A percentile compares a stretch with the other conserved stretches of the same genome.
These are phyloP conservation scores for Trypanosomatidae sp. DNA, from an alignment of 208 protist genomes.

Conservation along the genomic window DNA sequence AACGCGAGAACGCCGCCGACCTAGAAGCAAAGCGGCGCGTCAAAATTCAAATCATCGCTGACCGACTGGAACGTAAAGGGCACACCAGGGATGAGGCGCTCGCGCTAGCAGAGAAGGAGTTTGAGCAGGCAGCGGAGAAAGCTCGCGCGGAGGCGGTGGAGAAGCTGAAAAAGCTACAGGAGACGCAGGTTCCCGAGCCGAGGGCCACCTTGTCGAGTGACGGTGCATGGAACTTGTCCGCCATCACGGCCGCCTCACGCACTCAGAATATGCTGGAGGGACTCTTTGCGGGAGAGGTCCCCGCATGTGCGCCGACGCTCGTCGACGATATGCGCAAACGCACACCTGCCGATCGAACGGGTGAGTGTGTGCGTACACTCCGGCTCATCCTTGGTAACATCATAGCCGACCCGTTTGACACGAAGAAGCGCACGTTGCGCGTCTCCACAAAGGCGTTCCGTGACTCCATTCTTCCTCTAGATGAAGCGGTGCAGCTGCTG, in stretches of 20 bases:
- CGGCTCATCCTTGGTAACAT: conserved; percentile 71
- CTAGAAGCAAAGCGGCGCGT: conserved; percentile 51
- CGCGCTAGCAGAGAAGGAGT: conserved; percentile 40
- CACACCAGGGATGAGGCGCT: conserved; percentile 52
- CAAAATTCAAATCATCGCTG: conserved; percentile 63
- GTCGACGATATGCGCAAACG: conserved; percentile 31
- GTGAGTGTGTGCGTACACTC: conserved; percentile 47
- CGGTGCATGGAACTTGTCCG: conserved; percentile 42
- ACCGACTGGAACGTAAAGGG: conserved; percentile 68
- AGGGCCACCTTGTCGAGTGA: background rate
- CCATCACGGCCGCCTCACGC: conserved; percentile 16
- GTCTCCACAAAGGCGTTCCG: conserved; percentile 57
- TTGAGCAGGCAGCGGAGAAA: conserved; percentile 40
- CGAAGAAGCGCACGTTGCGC: conserved; percentile 61
- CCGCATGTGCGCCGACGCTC: conserved; percentile 17
- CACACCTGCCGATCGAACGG: conserved; percentile 11
- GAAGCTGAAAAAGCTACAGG: conserved; percentile 18
- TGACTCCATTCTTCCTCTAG: conserved; percentile 45
- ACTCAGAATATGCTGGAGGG: conserved; percentile 18
- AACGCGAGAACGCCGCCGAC: conserved; percentile 58
- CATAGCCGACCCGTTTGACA: conserved; percentile 56
- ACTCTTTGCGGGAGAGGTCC: conserved; percentile 31
- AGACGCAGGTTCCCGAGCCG: background rate
- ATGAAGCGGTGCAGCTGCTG: conserved; percentile 49
- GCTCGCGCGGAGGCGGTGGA: conserved; percentile 35